Base-by-base conservation (phyloP, 176 grass and related monocot genomes). In the Oryza officinalis region DNA sequence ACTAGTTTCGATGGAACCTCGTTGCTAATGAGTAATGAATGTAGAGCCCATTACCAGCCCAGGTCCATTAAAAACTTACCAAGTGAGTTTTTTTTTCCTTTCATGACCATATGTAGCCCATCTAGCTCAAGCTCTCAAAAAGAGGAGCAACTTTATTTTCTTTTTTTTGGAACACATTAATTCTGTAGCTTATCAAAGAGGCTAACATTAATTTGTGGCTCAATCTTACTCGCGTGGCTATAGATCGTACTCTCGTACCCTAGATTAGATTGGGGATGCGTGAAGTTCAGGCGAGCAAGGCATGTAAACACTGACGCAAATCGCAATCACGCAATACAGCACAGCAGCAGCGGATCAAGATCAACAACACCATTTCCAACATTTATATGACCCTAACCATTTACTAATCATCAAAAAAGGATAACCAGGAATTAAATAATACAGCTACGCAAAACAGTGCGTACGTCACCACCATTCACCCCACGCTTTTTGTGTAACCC, bases 401-500 rank as follows among this genome's bases (percentile, higher is more conserved):
- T 57, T 57, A n/a, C 18, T 57, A 57, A 57, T 57, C 52, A 22
- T 8, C 3, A 8, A 6, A 5, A 57, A n/a, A 9, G 0, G 52
- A 57, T 57, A 54, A 0, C 49, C 8, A 54, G 15, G 6, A 59
- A 59, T 59, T n/a, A n/a, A 59, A 8, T 6, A 23, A 59, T 59
- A 59, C n/a, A 61, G 57, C 57, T 61, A 61, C 9, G 13, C 37
- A 22, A 20, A 57, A 57, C 52, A 17, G 47, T 50, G 15, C 14
- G 47, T 18, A 47, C 45, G 40, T 41, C 14, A 50, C 14, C 15
- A 50, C 33, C 18, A 72, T 38, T 63, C n/a, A 65, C 31, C 71
- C n/a, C 4, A 4, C 40, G 31, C 57, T 72, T 44, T 59, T 69
- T 22, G 30, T 49, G 52, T 76, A 81, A 76, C 65, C 18, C 85